Evolutionary conservation across 768 basidiomycete genomes (phyloP).

Genomic region (Brasilioporus rufonigricans): DNA sequence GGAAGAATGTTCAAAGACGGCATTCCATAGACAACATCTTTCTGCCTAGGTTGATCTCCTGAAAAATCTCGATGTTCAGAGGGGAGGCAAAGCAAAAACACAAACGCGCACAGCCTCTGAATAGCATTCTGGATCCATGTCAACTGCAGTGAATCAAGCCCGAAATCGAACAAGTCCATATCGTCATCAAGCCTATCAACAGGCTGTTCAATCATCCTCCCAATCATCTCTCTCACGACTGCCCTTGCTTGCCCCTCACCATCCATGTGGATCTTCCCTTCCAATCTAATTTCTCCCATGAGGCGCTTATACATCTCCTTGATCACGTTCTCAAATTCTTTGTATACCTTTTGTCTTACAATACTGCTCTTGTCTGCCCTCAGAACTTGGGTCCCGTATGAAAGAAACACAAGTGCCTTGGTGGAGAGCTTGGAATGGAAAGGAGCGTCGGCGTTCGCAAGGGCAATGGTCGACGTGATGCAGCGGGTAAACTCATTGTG

Average conservation of each 20-base stretch:
- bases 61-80: conserved; percentile 14
- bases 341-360: background rate
- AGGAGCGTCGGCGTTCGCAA: conserved; percentile 26
- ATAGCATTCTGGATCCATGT: conserved; percentile 48
- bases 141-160: conserved; percentile 54
- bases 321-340: conserved; percentile 29
- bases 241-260: conserved; percentile 11
- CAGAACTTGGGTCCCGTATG: conserved; percentile 45
- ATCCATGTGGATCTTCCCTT: conserved; percentile 12
- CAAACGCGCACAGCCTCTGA: conserved; percentile 45
- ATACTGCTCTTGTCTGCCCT: conserved; percentile 26
- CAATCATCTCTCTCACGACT: conserved; percentile 15
- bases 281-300: conserved; percentile 27
- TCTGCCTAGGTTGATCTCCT: conserved; percentile 19
- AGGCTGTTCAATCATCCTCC: conserved; percentile 20
- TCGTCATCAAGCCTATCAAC: conserved; percentile 19
- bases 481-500: conserved; percentile 32
- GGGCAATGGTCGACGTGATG: conserved; percentile 42
- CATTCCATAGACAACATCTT: conserved; percentile 26
- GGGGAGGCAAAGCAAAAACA: conserved; percentile 26
- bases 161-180: conserved; percentile 45
- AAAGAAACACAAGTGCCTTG: conserved; percentile 51
- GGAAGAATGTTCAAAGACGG: conserved; percentile 52
- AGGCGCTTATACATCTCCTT: conserved; percentile 39
- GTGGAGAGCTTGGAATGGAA: conserved; percentile 44